Conservation (phyloP, 495 filamentous ascomycete genomes). For the Zalerion maritima region DNA sequence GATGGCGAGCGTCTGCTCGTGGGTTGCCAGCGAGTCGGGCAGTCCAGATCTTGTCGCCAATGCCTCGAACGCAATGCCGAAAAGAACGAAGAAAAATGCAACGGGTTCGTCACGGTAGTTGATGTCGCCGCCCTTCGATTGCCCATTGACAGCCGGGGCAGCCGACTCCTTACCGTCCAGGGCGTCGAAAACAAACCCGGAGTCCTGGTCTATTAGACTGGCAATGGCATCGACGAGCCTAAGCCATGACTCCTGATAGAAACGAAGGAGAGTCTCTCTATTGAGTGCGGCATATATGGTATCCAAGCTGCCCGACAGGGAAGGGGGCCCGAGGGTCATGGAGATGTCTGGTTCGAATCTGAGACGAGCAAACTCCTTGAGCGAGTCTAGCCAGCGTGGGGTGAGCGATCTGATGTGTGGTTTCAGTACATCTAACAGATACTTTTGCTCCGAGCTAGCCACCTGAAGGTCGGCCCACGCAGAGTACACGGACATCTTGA, state of each 20-base stretch:
- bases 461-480: slow-evolving; percentile 98
- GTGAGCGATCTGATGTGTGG: slow-evolving; percentile 81
- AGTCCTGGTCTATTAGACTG: slow-evolving; percentile 92
- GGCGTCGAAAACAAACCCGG: slow-evolving; percentile 92
- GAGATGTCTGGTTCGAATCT: slow-evolving; percentile 96
- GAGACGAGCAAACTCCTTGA: slow-evolving; percentile 85
- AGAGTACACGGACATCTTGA: slow-evolving; percentile 92
- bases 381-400: slow-evolving; percentile 81
- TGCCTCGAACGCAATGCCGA: slow-evolving; percentile 91
- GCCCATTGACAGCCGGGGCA: slow-evolving; percentile 31
- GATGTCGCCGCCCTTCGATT: slow-evolving; percentile 51
- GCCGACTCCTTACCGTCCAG: slow-evolving; percentile 69
- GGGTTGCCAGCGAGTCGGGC: slow-evolving; percentile 52
- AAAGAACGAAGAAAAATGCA: slow-evolving; percentile 97
- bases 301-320: slow-evolving; percentile 66
- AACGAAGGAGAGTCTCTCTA: slow-evolving; percentile 81
- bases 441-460: slow-evolving; percentile 82
- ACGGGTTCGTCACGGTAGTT: slow-evolving; percentile 97
- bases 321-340: slow-evolving; percentile 59
- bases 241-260: slow-evolving; percentile 96
- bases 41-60: slow-evolving; percentile 61
- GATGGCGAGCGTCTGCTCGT: slow-evolving; percentile 77
- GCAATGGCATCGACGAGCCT: slow-evolving; percentile 95
- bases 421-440: slow-evolving; percentile 75
- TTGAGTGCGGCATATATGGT: slow-evolving; percentile 89